Conservation (phyloP, 768 basidiomycete genomes). For the Tricholomella constricta region DNA sequence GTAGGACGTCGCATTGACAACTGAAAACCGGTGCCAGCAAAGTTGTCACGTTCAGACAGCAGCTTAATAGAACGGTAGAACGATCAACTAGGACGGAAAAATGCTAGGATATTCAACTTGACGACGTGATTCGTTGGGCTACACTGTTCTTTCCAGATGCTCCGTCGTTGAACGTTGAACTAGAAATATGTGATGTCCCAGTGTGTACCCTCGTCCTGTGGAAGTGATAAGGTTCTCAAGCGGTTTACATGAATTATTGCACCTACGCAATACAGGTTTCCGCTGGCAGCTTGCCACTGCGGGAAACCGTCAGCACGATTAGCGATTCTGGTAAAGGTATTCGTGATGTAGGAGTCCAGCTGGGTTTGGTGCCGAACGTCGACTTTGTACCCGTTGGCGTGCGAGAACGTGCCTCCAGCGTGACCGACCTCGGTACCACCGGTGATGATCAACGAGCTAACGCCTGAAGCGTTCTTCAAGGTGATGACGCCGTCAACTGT, state of each 20-base stretch:
- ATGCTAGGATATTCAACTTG: no score
- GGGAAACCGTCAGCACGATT: conserved; percentile 28
- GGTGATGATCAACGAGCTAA: conserved; percentile 67
- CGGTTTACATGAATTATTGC: background rate
- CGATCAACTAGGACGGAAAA: no score
- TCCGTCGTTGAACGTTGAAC: no score
- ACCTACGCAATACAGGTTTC: conserved; percentile 31
- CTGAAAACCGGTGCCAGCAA: no score
- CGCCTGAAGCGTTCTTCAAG: conserved; percentile 44
- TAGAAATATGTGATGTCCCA: conserved; percentile 8
- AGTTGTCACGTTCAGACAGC: no score
- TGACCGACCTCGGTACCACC: conserved; percentile 51
- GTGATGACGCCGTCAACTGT: conserved; percentile 30
- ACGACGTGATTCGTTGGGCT: no score
- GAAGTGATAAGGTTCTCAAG: background rate
- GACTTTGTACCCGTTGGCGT: conserved; percentile 31
- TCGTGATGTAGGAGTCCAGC: conserved; percentile 27
- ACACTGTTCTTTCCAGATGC: no score
- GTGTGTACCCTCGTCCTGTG: conserved; percentile 7
- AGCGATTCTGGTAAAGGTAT: conserved; percentile 24
- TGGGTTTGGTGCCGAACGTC: conserved; percentile 23
- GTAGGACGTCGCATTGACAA: no score
- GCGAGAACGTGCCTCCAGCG: conserved; percentile 25
- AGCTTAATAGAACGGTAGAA: no score
- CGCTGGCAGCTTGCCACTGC: conserved; percentile 26